Evolutionary conservation across 805 yeast genomes (phyloP), one percentile per base, ranked within the genome.

Genomic region (Priceomyces carsonii): DNA sequence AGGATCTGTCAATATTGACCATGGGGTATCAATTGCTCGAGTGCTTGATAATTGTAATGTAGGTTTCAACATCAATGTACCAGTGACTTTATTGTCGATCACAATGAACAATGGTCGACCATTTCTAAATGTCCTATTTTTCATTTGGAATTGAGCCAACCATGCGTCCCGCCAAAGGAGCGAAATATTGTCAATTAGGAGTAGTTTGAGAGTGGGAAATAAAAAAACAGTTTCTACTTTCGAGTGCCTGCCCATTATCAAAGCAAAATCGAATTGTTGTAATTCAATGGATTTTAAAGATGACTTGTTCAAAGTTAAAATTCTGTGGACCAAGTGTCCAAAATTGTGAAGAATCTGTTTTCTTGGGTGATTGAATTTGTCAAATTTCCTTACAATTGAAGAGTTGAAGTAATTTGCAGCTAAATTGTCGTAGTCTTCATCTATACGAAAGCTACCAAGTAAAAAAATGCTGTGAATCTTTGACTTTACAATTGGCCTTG

Each of bases 101-200:
- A 44, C 32, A 8, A 55, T 30, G 12, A 46, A 27, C 8, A 47
- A 45, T 5, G 35, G 39, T 8, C 29, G 28, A 9, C 36, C 37
- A 7, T 38, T 31, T 19, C 52, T 44, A 6, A 31, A 26, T 4
- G 24, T 23, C 4, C n/a, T 8, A 18, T 50, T 46, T 5, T 9
- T 9, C 7, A 14, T 9, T 24, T 52, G 51, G 19, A 56, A 49
- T 1, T 32, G 22, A 2, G 10, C 24, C 4, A 51, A 6, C 60
- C 60, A 55, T 6, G 36, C 29, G 4, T 18, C 9, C 33, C 48
- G 30, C 19, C 39, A 43, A 1, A 40, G 12, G 9, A 46, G 35
- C 6, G 57, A 44, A 4, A 40, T 35, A 31, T 49, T 55, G 34
- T 59, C 61, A 16, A 59, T 36, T 8, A 48, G 29, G n/a, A 59